Evolutionary conservation across 352 stramenopile genomes (phyloP), one percentile per base, ranked within the genome.

Genomic region (Phytophthora crassamura): DNA sequence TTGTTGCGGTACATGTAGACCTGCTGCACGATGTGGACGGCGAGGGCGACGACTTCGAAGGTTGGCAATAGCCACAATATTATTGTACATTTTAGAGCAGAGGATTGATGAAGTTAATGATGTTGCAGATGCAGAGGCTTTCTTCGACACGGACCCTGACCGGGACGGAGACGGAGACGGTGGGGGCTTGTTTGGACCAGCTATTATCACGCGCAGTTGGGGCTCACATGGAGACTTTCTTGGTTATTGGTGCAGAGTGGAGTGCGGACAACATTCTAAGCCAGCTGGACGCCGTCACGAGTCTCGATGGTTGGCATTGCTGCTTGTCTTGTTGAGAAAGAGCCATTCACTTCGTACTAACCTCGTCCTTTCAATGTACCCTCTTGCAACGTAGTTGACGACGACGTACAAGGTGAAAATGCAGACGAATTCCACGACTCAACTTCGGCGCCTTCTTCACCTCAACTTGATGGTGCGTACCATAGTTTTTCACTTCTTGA

Each of bases 221-320:
- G 7, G n/a, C 7, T 38, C 18, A 10, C 5, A 2, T 39, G 14
- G 48, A 12, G 12, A 35, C 25, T 22, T 57, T 3, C 20, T 9
- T 12, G 72, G 69, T 22, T n/a, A 0, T 47, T 8, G 51, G 28
- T 25, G 22, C 22, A n/a, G 66, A 46, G n/a, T 20, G 72, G 32
- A 69, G 55, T 12, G 51, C 68, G 30, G 74, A 83, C 8, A 62
- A 74, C 18, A 66, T 83, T 34, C 50, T 85, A 1, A 70, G 72
- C 9, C 74, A 83, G 35, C 25, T 83, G 7, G 68, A 83, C 33
- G 63, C 60, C 2, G 56, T 76, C 7, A 79, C 67, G 34, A 60
- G 28, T 16, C 71, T 76, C 7, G 66, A 74, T 40, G 67, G 71
- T 78, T 39, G 16, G 32, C 10, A 34, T 14, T 20, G 28, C 41